A percentile compares a stretch with the other conserved stretches of the same genome.
Conservation (phyloP, 2,329 filamentous ascomycete genomes). For the Thermoascus crustaceus region DNA sequence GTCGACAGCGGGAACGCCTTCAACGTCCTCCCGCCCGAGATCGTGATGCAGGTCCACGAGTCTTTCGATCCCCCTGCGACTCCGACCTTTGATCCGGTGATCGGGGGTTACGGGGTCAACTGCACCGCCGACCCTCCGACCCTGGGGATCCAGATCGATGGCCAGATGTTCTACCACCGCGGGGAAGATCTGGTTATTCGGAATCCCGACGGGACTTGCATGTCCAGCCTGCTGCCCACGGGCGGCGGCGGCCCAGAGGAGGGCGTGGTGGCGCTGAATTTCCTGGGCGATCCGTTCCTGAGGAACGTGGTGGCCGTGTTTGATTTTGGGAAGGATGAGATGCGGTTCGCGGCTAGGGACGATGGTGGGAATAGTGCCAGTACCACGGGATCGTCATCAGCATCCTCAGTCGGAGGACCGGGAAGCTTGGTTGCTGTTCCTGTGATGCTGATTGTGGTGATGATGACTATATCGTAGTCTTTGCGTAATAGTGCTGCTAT, state of each 20-base stretch:
- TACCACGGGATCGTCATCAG: too few species aligned
- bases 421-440: too few species aligned
- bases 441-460: too few species aligned
- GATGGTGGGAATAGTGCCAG: too few species aligned
- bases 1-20: constrained; percentile 31
- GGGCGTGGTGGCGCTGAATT: constrained; percentile 25
- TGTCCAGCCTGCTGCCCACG: constrained; percentile 19
- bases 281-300: constrained; percentile 42
- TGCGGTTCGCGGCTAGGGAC: constrained; percentile 46
- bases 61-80: constrained; percentile 38
- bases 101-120: constrained; percentile 31
- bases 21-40: constrained; percentile 31
- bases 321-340: constrained; percentile 40
- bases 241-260: too few species aligned
- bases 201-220: constrained; percentile 10
- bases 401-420: too few species aligned
- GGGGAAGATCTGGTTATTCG: constrained; percentile 24
- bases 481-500: too few species aligned
- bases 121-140: constrained; percentile 36
- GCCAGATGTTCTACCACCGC: constrained; percentile 25
- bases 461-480: too few species aligned
- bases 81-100: constrained; percentile 22
- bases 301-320: constrained; percentile 45
- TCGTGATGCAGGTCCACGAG: constrained; percentile 34
- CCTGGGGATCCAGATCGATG: constrained; percentile 34